These are phyloP conservation scores for Porphyra umbilicalis DNA, from an alignment of 31 red algal genomes.

Conservation along the genomic window DNA sequence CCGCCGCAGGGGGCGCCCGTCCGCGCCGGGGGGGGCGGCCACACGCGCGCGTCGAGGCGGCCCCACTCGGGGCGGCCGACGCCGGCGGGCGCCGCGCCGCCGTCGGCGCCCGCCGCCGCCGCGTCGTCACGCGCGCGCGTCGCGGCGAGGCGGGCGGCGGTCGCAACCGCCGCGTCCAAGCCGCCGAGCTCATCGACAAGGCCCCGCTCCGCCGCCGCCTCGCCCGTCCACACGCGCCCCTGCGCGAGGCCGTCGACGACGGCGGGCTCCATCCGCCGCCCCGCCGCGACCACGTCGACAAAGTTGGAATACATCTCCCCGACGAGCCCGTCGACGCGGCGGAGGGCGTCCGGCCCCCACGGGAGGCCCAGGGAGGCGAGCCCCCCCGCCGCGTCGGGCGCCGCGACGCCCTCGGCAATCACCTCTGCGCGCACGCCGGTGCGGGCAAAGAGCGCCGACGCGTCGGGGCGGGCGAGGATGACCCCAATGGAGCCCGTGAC, in stretches of 20 bases:
- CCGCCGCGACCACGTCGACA: constrained; percentile 59
- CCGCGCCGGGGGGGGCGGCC: neutral
- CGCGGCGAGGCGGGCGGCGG: constrained; percentile 38
- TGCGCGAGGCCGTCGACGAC: constrained; percentile 56
- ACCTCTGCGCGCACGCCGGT: constrained; percentile 70
- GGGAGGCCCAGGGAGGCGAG: constrained; percentile 23
- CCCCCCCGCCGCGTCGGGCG: constrained; percentile 42
- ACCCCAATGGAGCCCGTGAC: constrained; percentile 96
- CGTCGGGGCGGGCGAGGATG: constrained; percentile 42
- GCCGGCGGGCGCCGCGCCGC: neutral
- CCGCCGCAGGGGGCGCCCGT: neutral
- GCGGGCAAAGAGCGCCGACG: constrained; percentile 47
- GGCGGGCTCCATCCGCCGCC: constrained; percentile 35
- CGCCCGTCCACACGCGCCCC: constrained; percentile 90
- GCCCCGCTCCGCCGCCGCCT: constrained; percentile 36
- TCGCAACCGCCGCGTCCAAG: constrained; percentile 52
- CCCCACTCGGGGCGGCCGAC: neutral
- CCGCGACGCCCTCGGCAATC: constrained; percentile 53
- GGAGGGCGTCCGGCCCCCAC: constrained; percentile 40
- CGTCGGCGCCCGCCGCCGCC: neutral
- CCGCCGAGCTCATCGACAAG: constrained; percentile 87
- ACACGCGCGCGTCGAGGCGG: neutral
- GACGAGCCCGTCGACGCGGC: constrained; percentile 32
- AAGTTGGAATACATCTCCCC: constrained; percentile 72
- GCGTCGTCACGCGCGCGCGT: neutral